Base-by-base conservation (phyloP, 1,284 basidiomycete genomes). In the Ceratobasidium sp. region DNA sequence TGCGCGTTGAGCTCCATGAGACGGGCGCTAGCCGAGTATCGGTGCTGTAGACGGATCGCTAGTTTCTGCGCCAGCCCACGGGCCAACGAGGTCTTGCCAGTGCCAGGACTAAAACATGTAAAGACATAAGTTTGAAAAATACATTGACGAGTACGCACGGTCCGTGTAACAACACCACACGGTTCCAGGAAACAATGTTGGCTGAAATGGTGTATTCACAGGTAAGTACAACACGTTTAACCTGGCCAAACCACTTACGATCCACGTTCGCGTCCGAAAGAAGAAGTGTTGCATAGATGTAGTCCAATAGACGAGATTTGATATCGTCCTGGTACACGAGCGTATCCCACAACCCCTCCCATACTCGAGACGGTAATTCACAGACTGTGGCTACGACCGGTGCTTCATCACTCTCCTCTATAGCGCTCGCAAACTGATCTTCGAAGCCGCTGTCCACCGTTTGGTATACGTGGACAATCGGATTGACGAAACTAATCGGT, bases 1-100 rank as follows among this genome's bases (percentile, higher is more conserved):
- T 98, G 96, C 0, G 96, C 96, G 82, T 99, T 99, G 83, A 99
- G 98, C 83, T 99, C 98, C 61, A 99, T 90, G 2, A 99, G 86
- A 75, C 94, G 92, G 35, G 95, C 91, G 82, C 68, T 56, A 39
- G 68, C 54, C 42, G 56, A 60, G 31, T 76, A 94, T 93, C 92
- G 87, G 80, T 93, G 89, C 0, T 93, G 93, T 2, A 99, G 86
- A 20, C 97, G 90, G 77, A 99, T 96, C 0, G 96, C 91, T 2
- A 99, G 88, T 82, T 99, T 99, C 80, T 99, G 98, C 0, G 97
- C 96, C 6, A 99, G 87, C 15, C 97, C 97, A 65, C 95, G 90
- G 83, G 97, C 98, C 1, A 99, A 86, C 0, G 94, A 96, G 0
- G 98, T 99, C 85, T 99, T 99, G 23, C 98, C 98, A 0, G 98